Conservation (phyloP, 2,329 filamentous ascomycete genomes). For the Cercospora zeina region DNA sequence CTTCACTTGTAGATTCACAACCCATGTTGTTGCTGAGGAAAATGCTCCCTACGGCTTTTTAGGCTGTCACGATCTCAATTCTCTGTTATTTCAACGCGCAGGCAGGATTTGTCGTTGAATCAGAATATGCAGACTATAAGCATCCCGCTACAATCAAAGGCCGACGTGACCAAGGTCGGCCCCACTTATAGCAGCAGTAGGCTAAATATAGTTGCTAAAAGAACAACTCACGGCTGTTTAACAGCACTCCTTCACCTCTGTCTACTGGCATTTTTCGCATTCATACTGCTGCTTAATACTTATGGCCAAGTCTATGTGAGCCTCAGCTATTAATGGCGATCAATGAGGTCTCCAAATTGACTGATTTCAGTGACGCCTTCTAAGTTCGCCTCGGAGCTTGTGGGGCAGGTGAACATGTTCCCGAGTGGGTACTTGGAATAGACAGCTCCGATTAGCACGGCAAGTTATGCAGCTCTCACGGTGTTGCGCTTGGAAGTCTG, state of each 20-base stretch:
- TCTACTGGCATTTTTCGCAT: no score
- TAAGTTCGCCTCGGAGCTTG: no score
- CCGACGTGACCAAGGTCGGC: background rate
- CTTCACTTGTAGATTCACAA: constrained; percentile 16
- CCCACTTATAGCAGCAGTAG: constrained; percentile 2
- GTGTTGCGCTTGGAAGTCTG: background rate
- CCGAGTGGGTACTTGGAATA: no score
- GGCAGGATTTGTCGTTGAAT: background rate
- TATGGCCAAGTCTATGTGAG: background rate
- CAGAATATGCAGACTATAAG: constrained; percentile 3
- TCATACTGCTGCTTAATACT: no score
- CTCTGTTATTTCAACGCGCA: no score
- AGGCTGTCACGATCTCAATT: background rate
- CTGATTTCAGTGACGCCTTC: no score
- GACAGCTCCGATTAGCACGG: background rate
- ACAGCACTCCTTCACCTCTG: no score
- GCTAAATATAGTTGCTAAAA: background rate
- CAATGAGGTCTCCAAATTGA: background rate
- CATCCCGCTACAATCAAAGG: constrained; percentile 3
- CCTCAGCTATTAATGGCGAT: background rate
- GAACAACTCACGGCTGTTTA: no score
- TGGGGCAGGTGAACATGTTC: no score
- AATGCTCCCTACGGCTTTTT: background rate
- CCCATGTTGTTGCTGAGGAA: background rate
- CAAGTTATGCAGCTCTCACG: background rate